Conservation (phyloP, 169 alveolate genomes). For the Neospora caninum region DNA sequence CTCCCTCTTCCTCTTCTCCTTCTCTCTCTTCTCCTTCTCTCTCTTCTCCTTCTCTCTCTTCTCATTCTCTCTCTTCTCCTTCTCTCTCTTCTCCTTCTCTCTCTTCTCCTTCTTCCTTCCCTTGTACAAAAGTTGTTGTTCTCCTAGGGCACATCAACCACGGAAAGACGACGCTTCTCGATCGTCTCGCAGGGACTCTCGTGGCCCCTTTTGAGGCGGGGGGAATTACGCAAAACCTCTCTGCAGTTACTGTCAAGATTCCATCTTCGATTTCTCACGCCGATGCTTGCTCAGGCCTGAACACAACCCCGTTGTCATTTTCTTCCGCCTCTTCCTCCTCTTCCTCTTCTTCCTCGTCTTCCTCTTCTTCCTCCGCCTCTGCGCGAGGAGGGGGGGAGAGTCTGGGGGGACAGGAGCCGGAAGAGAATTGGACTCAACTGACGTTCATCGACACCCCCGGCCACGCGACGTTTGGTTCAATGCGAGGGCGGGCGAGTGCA, state of each 20-base stretch:
- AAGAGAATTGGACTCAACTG: constrained; percentile 15
- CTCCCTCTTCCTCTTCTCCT: neutral
- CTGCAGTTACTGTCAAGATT: neutral
- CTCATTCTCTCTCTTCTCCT: neutral
- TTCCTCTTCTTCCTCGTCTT: neutral
- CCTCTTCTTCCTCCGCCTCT: too few relatives aligned
- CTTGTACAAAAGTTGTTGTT: constrained; percentile 69
- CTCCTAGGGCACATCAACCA: constrained; percentile 88
- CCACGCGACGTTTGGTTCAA: constrained; percentile 77
- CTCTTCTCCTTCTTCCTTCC: neutral
- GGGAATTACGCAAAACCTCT: constrained; percentile 46
- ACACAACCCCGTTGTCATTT: neutral
- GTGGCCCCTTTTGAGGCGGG: constrained; percentile 57
- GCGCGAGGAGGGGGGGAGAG: neutral
- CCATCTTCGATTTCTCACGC: neutral
- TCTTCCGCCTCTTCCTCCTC: neutral
- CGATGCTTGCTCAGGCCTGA: constrained; percentile 10
- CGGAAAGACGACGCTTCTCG: constrained; percentile 86
- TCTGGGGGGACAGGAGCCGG: neutral
- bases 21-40: too few relatives aligned
- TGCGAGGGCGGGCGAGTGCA: constrained; percentile 83
- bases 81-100: neutral
- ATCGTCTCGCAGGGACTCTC: constrained; percentile 67
- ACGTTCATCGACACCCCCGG: constrained; percentile 86
- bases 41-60: neutral